phyloP scores from a whole-genome alignment of 176 grass and related monocot species.

The Sorghum bicolor region DNA sequence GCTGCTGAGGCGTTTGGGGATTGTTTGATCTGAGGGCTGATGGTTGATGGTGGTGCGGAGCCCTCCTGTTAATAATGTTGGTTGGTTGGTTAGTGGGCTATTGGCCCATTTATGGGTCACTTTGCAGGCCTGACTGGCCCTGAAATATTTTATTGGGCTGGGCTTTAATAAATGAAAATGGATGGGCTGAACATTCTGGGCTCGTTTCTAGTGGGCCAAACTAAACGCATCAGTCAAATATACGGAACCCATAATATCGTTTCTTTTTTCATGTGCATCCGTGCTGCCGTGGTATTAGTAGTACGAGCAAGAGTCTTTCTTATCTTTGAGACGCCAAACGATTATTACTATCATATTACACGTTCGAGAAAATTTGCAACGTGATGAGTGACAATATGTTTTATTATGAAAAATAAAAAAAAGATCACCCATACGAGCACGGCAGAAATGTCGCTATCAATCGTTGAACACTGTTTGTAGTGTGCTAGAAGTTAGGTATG shows the following conservation, averaged over 20 bases:
- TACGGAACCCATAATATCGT: too few relatives aligned
- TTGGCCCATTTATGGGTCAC: not conserved
- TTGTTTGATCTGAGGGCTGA: not conserved
- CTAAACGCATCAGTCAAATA: not conserved
- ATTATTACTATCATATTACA: not conserved
- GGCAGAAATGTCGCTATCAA: not conserved
- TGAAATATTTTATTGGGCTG: not conserved
- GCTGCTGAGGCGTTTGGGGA: not conserved
- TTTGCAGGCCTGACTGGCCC: not conserved
- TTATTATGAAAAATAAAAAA: not conserved
- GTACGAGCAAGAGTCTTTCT: not conserved
- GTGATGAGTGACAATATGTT: not conserved
- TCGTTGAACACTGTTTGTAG: not conserved
- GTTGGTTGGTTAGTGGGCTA: not conserved
- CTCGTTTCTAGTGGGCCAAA: not conserved
- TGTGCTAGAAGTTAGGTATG: not conserved
- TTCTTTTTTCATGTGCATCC: too few relatives aligned
- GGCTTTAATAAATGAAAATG: not conserved
- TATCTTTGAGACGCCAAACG: not conserved
- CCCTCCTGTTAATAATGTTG: constrained; percentile 18
- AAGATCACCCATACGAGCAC: not conserved
- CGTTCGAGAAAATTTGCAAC: not conserved
- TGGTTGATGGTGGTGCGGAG: not conserved
- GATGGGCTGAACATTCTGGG: not conserved
- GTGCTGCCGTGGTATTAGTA: too few relatives aligned